Base-by-base conservation (phyloP, 192 early-diverging fungal genomes). In the Coemansia sp. region DNA sequence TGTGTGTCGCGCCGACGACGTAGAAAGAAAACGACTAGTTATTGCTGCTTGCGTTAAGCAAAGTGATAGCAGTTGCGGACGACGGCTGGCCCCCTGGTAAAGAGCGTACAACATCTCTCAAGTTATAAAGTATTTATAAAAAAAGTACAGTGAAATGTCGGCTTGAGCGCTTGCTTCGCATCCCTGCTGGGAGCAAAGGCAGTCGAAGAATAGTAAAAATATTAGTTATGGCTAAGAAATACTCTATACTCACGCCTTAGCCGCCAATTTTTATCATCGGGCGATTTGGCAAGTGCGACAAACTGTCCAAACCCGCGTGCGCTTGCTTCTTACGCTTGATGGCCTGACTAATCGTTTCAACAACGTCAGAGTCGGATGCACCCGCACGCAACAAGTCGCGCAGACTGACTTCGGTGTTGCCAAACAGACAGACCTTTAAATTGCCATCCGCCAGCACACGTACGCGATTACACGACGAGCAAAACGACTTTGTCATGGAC, bases 401-500 rank as follows among this genome's bases (percentile, higher is more conserved):
- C 55, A 98, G 67, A 44, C 89, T 92, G 24, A 98, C 90, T 74
- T 98, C 95, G 0, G 91, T 78, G 71, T 96, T 95, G 1, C 97
- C 97, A 89, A 98, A 98, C 27, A 98, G 73, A 64, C 97, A 98
- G 11, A 89, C 90, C 75, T 99, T 99, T 65, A 99, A 77, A 71
- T 94, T 96, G 5, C 97, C 97, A 75, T 99, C 95, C 2, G 97
- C 95, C 22, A 95, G 90, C 46, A 99, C 87, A 9, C 97, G 91
- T 42, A 99, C 80, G 20, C 97, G 90, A 74, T 96, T 97, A 77
- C 97, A 99, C 1, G 95, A 93, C 5, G 90, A 87, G 84, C 96
- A 99, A 67, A 99, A 99, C 65, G 97, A 93, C 43, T 96, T 90
- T n/a, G 95, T 94, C 97, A 99, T 99, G 2, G 95, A 96, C 3